Evolutionary conservation across 805 yeast species (phyloP), one percentile per base, ranked within the genome.

Genomic region (Barnettozyma sucrosica): DNA sequence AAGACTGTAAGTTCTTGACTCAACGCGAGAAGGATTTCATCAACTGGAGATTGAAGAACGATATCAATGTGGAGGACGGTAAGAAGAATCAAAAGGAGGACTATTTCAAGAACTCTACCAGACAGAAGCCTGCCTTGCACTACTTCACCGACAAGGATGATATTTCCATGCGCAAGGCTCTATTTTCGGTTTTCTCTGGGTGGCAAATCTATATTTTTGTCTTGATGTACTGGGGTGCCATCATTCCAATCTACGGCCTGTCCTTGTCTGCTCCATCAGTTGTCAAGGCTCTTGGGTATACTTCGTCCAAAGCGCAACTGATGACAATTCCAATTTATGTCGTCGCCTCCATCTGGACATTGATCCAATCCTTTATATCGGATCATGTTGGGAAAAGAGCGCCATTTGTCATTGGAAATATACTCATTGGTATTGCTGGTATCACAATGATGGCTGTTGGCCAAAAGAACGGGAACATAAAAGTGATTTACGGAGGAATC

Each of bases 191-290:
- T 4, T 50, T 62, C 43, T 47, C 40, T 24, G 67, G 63, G 44
- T 65, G 63, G 63, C 67, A 65, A 51, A 50, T 58, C n/a, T 66
- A 64, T 53, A 41, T 53, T 16, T 63, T 58, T 46, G 51, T 64
- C 36, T 42, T 64, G 21, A 47, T 58, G 37, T 63, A 65, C 50
- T 59, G 58, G 56, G 67, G 65, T 8, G 51, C 63, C 21, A 55
- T 58, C 48, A 59, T 63, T 26, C 70, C 72, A 23, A 58, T 65
- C 6, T 69, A 69, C 47, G 70, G 66, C 10, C 51, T 70, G 13
- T 63, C 75, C 7, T 58, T 68, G 36, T 70, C 72, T 45, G 53
- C 72, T 25, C 77, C 77, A 16, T 64, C 75, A 14, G 72, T 73
- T 47, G 62, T 73, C 47, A 63, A 59, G 33, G 51, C 46, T 1